phyloP scores from a whole-genome alignment of 108 stramenopile genomes.

The Cyclotella distinguenda region DNA sequence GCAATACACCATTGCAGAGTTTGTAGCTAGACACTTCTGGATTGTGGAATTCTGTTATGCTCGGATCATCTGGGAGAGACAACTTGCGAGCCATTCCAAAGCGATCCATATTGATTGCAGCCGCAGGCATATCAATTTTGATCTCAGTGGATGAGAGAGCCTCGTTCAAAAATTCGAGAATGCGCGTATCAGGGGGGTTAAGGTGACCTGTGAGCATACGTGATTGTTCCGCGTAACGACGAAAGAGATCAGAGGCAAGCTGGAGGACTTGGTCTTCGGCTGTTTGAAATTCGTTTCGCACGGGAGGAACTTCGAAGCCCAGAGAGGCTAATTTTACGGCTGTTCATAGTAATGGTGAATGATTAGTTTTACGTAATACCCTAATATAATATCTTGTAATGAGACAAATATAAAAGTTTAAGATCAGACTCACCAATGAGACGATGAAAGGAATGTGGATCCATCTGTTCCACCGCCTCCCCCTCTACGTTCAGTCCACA shows the following conservation, averaged over 20 bases:
- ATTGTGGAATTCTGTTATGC: conserved; percentile 52
- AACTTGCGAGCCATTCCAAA: conserved; percentile 58
- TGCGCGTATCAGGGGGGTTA: conserved; percentile 52
- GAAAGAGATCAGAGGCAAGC: conserved; percentile 58
- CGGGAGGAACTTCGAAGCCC: conserved; percentile 48
- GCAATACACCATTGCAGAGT: conserved; percentile 51
- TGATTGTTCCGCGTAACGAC: conserved; percentile 52
- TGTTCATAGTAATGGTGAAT: neutral
- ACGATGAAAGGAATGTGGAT: conserved; percentile 39
- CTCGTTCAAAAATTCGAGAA: conserved; percentile 57
- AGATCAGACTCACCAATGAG: conserved; percentile 27
- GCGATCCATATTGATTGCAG: conserved; percentile 49
- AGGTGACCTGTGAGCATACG: conserved; percentile 51
- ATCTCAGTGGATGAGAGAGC: conserved; percentile 49
- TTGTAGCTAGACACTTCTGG: conserved; percentile 42
- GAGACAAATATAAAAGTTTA: neutral
- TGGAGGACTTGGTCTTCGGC: conserved; percentile 46
- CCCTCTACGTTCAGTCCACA: conserved; percentile 53
- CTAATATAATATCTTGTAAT: too few relatives aligned
- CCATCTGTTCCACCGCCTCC: conserved; percentile 39
- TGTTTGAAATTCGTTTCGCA: conserved; percentile 24
- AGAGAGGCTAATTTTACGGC: conserved; percentile 57
- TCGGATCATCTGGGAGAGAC: conserved; percentile 51
- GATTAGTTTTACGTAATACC: too few relatives aligned
- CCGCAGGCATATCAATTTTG: conserved; percentile 33